Base-by-base conservation (phyloP, 2,329 filamentous ascomycete species). In the Coniochaeta sp. region DNA sequence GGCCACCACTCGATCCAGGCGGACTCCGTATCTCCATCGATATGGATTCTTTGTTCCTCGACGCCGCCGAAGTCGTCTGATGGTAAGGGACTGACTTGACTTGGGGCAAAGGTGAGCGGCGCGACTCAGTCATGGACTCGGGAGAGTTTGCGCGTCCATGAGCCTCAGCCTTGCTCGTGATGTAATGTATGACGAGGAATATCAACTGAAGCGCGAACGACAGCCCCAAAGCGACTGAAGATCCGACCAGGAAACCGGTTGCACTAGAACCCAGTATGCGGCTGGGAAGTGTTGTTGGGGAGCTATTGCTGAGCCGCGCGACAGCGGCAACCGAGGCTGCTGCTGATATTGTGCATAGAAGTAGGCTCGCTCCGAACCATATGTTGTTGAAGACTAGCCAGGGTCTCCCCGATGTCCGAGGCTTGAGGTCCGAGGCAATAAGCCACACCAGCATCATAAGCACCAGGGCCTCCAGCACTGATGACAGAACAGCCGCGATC, bases 31-130 rank as follows among this genome's bases (percentile, higher is more conserved):
- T 74, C 7, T 74, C 74, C 38, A 72, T 70, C 4, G 74, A 76
- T 26, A 66, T 64, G 59, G 69, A 69, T 42, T 72, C 70, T 16
- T 70, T 71, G 10, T 67, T 61, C 22, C 72, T 70, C 10, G 70
- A 68, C 40, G 69, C 66, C 2, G 67, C 67, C 9, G 74, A 72
- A 32, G 70, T 69, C 0, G 80, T 79, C 62, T 77, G 71, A 66
- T 78, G 75, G 66, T 85, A 85, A 2, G 77, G 79, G 22, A 84
- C 75, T 4, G 81, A 74, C 69, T 84, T 85, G 65, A 83, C 70
- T n/a, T 76, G 72, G 30, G 70, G 69, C 22, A 69, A 64, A 12
- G 70, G 67, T 10, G 70, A 69, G 10, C 68, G 67, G 40, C 62
- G 67, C 34, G 66, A 69, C 42, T 72, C 71, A 28, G 74, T 72